Base-by-base conservation (phyloP, 1,284 basidiomycete species). In the Caloboletus firmus region DNA sequence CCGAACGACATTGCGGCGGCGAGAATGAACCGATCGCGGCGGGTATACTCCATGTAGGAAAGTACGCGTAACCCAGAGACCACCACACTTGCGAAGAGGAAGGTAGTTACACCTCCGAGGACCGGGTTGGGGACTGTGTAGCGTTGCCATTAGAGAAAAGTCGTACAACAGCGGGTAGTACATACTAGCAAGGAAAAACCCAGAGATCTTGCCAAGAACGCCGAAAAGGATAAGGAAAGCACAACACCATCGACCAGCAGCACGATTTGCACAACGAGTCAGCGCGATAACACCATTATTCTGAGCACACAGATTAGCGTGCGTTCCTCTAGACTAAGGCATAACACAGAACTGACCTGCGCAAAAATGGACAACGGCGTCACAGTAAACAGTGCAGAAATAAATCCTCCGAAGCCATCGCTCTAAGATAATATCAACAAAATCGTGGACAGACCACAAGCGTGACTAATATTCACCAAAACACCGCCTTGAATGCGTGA, bases 401-500 rank as follows among this genome's bases (percentile, higher is more conserved):
- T 37, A 68, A 90, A 85, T 9, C 87, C 86, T 26, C 85, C 82
- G 13, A 92, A 63, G 24, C 89, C 89, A 57, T 93, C 91, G 40
- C 83, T 81, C 78, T 89, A 60, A 3, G 36, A 5, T 6, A 7
- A 5, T 7, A 22, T 54, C 15, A 59, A 41, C 22, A 22, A 32
- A 10, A 9, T 11, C 15, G 6, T 2, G 24, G 8, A 20, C 7
- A 28, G 10, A 15, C 32, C 28, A 42, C 18, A 37, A 42, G 13
- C 22, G 5, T 34, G 18, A 43, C 35, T 15, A 31, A 61, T 57
- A 66, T 83, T 57, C 54, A 88, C 85, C 59, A 94, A 74, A 22
- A 95, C 78, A 37, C 91, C 92, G n/a, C 92, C 91, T 70, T 92
- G 89, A 41, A 93, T 88, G 9, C 91, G 78, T 1, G 81, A 80